These are phyloP conservation scores for Aspergillus bertholletiae DNA, from an alignment of 495 filamentous ascomycete species.

Conservation along the genomic window DNA sequence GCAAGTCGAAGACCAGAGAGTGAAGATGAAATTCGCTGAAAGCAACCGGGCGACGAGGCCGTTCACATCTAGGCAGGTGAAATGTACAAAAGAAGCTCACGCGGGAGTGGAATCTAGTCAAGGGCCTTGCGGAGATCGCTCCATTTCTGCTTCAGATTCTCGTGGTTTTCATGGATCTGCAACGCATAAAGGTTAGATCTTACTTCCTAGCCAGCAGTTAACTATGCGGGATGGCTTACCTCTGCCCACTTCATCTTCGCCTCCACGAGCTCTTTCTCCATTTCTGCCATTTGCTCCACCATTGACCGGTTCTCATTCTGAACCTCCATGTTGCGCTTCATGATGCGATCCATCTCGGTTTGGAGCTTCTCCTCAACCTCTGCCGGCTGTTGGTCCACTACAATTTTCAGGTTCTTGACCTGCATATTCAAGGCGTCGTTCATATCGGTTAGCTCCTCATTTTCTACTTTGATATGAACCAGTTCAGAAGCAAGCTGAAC, in stretches of 20 bases:
- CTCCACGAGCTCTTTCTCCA: constrained; percentile 89
- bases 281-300: constrained; percentile 87
- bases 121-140: constrained; percentile 72
- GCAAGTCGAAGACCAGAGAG: background rate
- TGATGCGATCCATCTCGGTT: constrained; percentile 85
- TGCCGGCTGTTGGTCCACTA: constrained; percentile 83
- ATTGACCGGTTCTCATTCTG: constrained; percentile 88
- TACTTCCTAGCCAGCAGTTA: background rate
- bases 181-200: constrained; percentile 13
- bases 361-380: constrained; percentile 83
- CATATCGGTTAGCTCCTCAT: constrained; percentile 80
- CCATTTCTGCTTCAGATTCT: constrained; percentile 76
- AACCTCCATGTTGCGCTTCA: constrained; percentile 89
- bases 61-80: background rate
- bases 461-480: constrained; percentile 88
- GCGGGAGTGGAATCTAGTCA: constrained; percentile 29
- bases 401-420: constrained; percentile 72
- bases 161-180: constrained; percentile 60
- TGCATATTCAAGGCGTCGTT: constrained; percentile 83
- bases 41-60: background rate
- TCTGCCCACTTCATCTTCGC: constrained; percentile 95
- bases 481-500: constrained; percentile 87
- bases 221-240: constrained; percentile 46
- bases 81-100: constrained; percentile 25
- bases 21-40: background rate